phyloP scores from a whole-genome alignment of 257 asterid genomes.

The Leonotis leonurus region DNA sequence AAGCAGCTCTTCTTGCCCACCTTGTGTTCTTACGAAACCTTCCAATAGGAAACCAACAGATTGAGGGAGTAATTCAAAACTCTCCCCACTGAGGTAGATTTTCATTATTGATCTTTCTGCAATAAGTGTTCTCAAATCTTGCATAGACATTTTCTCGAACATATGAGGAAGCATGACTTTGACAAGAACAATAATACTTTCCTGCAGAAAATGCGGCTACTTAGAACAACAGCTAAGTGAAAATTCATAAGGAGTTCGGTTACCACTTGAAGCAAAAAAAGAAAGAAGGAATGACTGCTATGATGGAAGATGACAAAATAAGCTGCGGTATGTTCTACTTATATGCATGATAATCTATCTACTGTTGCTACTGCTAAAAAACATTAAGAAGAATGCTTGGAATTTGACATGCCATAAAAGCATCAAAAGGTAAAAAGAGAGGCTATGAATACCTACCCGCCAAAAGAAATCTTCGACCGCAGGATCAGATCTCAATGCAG shows the following conservation, averaged over 20 bases:
- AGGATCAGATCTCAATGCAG: conserved; percentile 68
- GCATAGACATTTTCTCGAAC: conserved; percentile 73
- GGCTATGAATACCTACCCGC: conserved; percentile 48
- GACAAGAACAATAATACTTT: conserved; percentile 64
- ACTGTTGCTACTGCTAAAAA: conserved; percentile 12
- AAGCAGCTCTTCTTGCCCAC: conserved; percentile 51
- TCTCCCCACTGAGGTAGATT: conserved; percentile 67
- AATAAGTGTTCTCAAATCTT: conserved; percentile 66
- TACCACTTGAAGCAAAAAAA: not conserved
- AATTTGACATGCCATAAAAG: conserved; percentile 4
- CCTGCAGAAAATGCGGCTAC: conserved; percentile 44
- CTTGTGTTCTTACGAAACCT: conserved; percentile 66
- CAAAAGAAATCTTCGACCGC: conserved; percentile 93
- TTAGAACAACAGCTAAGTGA: conserved; percentile 9
- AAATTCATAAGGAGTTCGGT: conserved; percentile 8
- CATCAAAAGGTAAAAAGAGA: not conserved
- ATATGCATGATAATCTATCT: not conserved
- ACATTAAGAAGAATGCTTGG: conserved; percentile 2
- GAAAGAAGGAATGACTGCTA: not conserved
- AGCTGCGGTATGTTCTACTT: not conserved
- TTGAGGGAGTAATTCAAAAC: conserved; percentile 66
- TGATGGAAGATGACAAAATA: not conserved
- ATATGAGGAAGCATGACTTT: conserved; percentile 76
- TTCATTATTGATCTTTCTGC: conserved; percentile 66
- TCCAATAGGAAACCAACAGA: conserved; percentile 80